A percentile compares a stretch with the other conserved stretches of the same genome.
These are phyloP conservation scores for Trichoderma citrinoviride DNA, from an alignment of 2,329 filamentous ascomycete genomes.

Conservation along the genomic window DNA sequence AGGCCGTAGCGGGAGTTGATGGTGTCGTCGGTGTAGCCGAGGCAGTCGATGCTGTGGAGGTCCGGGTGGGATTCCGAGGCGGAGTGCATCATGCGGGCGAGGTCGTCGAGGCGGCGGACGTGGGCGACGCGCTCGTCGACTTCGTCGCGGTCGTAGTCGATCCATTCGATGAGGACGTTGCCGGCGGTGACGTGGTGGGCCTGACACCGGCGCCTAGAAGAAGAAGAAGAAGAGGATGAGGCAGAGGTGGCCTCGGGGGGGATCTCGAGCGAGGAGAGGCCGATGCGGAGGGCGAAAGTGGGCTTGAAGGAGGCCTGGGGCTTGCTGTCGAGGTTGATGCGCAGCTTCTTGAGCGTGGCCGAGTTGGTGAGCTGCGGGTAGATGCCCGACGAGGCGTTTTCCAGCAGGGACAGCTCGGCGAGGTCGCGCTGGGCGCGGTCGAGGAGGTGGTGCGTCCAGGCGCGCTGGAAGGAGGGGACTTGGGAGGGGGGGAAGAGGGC, in stretches of 20 bases:
- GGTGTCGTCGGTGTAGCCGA: slow-evolving; percentile 46
- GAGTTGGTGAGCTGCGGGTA: slow-evolving; percentile 45
- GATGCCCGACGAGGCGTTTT: slow-evolving; percentile 40
- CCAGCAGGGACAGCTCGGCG: slow-evolving; percentile 42
- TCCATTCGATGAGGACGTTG: slow-evolving; percentile 45
- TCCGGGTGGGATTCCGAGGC: slow-evolving; percentile 45
- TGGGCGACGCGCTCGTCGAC: slow-evolving; percentile 44
- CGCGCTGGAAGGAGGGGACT: slow-evolving; percentile 42
- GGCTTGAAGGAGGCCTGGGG: slow-evolving; percentile 42
- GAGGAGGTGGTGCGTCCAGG: slow-evolving; percentile 49
- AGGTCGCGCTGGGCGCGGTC: slow-evolving; percentile 44
- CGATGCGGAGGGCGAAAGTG: slow-evolving; percentile 43
- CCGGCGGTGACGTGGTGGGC: slow-evolving; percentile 36
- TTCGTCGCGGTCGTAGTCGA: slow-evolving; percentile 44
- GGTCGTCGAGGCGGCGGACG: slow-evolving; percentile 45
- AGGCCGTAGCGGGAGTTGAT: slow-evolving; percentile 42
- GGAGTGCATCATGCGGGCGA: slow-evolving; percentile 48
- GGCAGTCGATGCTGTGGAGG: slow-evolving; percentile 46
- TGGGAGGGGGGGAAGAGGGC: slow-evolving; percentile 45
- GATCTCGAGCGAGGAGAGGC: slow-evolving; percentile 33
- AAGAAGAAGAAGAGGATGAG: too few relatives aligned
- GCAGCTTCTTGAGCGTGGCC: slow-evolving; percentile 45
- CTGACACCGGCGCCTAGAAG: slow-evolving; percentile 29
- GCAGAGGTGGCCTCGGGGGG: background rate
- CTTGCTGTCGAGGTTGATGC: slow-evolving; percentile 46